phyloP scores from a whole-genome alignment of 768 basidiomycete species.

The Sistotremastrum niveocremeum region DNA sequence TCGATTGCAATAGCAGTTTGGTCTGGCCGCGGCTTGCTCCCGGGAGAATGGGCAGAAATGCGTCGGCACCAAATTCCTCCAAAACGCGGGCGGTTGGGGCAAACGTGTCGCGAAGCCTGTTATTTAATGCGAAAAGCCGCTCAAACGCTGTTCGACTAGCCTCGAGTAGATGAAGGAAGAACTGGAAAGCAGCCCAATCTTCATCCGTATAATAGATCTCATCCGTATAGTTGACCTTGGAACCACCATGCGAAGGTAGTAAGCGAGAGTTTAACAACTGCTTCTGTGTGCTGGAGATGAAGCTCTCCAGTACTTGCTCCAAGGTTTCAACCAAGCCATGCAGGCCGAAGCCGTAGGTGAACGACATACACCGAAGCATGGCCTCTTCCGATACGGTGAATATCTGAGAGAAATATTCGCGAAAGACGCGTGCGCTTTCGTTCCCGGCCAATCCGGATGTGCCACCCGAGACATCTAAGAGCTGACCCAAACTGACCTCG shows the following conservation, averaged over 20 bases:
- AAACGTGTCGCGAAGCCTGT: slow-evolving; percentile 32
- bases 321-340: slow-evolving; percentile 60
- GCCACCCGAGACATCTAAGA: slow-evolving; percentile 26
- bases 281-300: slow-evolving; percentile 26
- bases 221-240: slow-evolving; percentile 6
- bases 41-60: slow-evolving; percentile 40
- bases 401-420: slow-evolving; percentile 63
- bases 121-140: slow-evolving; percentile 55
- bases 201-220: slow-evolving; percentile 68
- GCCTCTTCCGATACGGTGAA: slow-evolving; percentile 74
- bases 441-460: slow-evolving; percentile 24
- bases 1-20: slow-evolving; percentile 68
- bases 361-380: slow-evolving; percentile 52
- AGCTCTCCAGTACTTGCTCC: slow-evolving; percentile 56
- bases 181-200: slow-evolving; percentile 83
- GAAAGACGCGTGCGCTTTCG: slow-evolving; percentile 50
- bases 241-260: neutral
- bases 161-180: slow-evolving; percentile 70
- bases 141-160: slow-evolving; percentile 63
- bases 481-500: slow-evolving; percentile 39
- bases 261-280: slow-evolving; percentile 1
- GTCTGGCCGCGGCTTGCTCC: slow-evolving; percentile 53
- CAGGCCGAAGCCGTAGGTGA: slow-evolving; percentile 86
- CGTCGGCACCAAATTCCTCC: slow-evolving; percentile 41
- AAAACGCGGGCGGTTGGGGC: slow-evolving; percentile 45